phyloP scores from a whole-genome alignment of 2,329 filamentous ascomycete genomes.

The Achaetomium macrosporum region DNA sequence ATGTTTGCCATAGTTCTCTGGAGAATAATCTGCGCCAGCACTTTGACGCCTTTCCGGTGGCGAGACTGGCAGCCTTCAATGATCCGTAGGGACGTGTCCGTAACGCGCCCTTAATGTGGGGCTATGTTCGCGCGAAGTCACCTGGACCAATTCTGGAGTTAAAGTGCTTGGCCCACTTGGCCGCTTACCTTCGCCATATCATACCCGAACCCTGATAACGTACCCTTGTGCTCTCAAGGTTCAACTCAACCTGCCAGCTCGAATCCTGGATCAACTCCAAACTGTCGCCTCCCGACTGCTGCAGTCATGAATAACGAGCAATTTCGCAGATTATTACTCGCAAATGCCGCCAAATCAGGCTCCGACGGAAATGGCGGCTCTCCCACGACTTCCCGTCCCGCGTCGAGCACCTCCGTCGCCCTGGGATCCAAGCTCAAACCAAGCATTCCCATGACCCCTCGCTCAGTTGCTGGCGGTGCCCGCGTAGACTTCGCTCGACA shows the following conservation, averaged over 20 bases:
- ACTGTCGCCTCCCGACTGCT: background rate
- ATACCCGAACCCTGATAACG: background rate
- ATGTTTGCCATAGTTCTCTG: background rate
- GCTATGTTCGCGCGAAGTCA: background rate
- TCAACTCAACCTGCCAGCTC: background rate
- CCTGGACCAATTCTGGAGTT: background rate
- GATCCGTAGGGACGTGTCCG: background rate
- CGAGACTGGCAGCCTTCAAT: background rate
- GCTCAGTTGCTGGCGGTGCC: constrained; percentile 47
- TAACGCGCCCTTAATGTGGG: background rate
- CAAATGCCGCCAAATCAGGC: constrained; percentile 38
- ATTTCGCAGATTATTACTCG: constrained; percentile 73
- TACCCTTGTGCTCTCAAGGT: background rate
- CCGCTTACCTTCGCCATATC: background rate
- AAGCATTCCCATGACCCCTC: constrained; percentile 90
- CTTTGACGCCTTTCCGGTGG: background rate
- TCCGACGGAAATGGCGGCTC: constrained; percentile 41
- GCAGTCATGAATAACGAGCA: constrained; percentile 85
- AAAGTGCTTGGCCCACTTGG: background rate
- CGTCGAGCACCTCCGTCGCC: constrained; percentile 35
- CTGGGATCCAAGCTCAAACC: constrained; percentile 73
- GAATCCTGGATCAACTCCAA: background rate
- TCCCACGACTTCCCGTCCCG: constrained; percentile 25
- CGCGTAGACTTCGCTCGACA: constrained; percentile 75
- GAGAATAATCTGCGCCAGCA: background rate